Percentiles rank a stretch among this genome's conserved stretches.
Evolutionary conservation across 1,284 basidiomycete genomes (phyloP).

Genomic region (Trametes polyzona): DNA sequence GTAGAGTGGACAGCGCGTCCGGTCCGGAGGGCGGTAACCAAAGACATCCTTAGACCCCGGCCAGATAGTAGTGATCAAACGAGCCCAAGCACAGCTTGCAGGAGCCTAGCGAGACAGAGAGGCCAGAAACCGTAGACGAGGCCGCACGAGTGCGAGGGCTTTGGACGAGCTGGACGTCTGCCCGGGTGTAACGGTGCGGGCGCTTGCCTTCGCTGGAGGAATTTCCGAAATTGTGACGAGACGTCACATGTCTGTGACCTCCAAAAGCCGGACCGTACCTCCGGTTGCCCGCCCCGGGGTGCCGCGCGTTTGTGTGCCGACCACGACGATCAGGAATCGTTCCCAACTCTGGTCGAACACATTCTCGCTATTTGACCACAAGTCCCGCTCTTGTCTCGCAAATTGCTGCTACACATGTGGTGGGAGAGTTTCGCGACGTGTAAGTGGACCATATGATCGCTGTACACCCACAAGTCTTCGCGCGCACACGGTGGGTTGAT

Average conservation of each 20-base stretch:
- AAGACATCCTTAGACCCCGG: background rate
- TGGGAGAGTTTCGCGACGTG: no score
- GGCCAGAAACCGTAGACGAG: background rate
- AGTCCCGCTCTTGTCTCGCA: no score
- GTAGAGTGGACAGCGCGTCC: constrained; percentile 5
- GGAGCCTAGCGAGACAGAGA: background rate
- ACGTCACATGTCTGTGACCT: background rate
- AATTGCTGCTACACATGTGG: no score
- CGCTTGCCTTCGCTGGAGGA: constrained; percentile 7
- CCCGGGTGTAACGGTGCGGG: constrained; percentile 1
- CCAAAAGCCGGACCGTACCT: background rate
- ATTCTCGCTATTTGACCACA: no score
- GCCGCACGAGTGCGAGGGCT: background rate
- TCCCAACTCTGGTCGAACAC: no score
- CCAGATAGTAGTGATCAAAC: background rate
- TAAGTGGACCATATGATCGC: no score
- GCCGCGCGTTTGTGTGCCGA: background rate
- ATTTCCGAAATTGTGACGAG: constrained; percentile 1
- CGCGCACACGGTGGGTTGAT: no score
- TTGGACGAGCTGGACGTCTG: background rate
- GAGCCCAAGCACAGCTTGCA: background rate
- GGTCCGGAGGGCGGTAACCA: constrained; percentile 6
- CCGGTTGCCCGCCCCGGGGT: no score
- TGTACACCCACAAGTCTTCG: no score
- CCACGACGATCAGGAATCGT: no score